Base-by-base conservation (phyloP, 2,329 filamentous ascomycete species). In the Zasmidium citrigriseum region DNA sequence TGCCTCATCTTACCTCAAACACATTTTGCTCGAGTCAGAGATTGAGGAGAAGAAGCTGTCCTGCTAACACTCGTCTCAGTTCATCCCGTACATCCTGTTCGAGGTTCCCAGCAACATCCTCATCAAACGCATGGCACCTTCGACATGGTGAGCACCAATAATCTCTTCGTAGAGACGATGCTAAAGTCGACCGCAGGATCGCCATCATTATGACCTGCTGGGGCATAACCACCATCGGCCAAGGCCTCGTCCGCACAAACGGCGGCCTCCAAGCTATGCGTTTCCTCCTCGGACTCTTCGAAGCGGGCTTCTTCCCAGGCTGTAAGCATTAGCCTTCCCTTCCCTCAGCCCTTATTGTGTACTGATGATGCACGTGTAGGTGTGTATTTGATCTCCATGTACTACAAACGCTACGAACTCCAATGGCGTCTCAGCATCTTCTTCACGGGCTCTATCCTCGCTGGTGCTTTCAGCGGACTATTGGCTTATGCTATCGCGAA, bases 261-360 rank as follows among this genome's bases (percentile, higher is more conserved):
- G 48, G 46, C 11, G 56, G 60, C 2, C 45, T 63, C 3, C 58
- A 50, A 18, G 63, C 57, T 11, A 59, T 60, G 12, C 72, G 76
- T 2, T 77, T 73, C 64, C 90, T 89, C 68, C 78, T 92, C 0
- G 89, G 89, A 23, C 77, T 91, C 29, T 82, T 83, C n/a, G 90
- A 93, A 72, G 80, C 89, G 10, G 90, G 89, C 34, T 41, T 41
- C 34, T 41, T 41, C 14, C 34, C 34, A n/a, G 34, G 34, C 14
- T 41, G 34, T 41, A 4, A 41, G 34, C 16, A 41, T 41, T 14
- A 7, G 7, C 27, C 27, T 29, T 29, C 7, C 27, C 27, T 14
- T 29, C n/a, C n/a, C n/a, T n/a, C n/a, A n/a, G n/a, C n/a, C n/a
- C n/a, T n/a, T n/a, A n/a, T n/a, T n/a, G n/a, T n/a, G n/a, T n/a